These are phyloP conservation scores for Schizopora paradoxa DNA, from an alignment of 1,284 basidiomycete genomes.

Conservation along the genomic window DNA sequence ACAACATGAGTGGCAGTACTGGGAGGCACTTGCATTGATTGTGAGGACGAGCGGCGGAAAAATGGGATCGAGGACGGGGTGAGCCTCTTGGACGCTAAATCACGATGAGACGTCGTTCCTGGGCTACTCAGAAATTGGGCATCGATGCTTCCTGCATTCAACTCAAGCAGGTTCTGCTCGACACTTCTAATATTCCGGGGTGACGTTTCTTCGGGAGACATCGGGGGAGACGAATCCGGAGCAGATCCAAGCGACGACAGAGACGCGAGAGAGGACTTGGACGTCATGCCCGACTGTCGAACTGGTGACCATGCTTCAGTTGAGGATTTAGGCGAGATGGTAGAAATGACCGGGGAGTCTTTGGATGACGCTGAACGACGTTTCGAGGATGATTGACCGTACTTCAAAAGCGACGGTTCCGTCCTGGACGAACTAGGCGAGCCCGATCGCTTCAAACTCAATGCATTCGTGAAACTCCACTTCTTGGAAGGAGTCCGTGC, in stretches of 20 bases:
- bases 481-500: constrained; percentile 84
- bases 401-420: constrained; percentile 36
- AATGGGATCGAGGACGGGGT: constrained; percentile 95
- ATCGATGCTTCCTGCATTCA: constrained; percentile 51
- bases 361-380: constrained; percentile 61
- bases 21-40: constrained; percentile 61
- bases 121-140: constrained; percentile 58
- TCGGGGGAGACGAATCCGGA: constrained; percentile 33
- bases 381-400: constrained; percentile 47
- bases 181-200: constrained; percentile 27
- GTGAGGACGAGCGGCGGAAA: constrained; percentile 88
- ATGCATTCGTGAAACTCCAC: constrained; percentile 90
- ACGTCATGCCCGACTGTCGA: constrained; percentile 68
- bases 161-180: constrained; percentile 68
- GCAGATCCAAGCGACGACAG: constrained; percentile 66
- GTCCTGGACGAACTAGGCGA: constrained; percentile 58
- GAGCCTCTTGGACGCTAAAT: constrained; percentile 64
- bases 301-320: constrained; percentile 58
- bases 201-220: constrained; percentile 27
- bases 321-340: constrained; percentile 32
- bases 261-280: constrained; percentile 66
- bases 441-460: constrained; percentile 75
- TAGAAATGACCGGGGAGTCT: constrained; percentile 47
- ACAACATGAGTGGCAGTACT: constrained; percentile 31
- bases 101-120: constrained; percentile 56